These are phyloP conservation scores for Alternaria longipes DNA, from an alignment of 2,329 filamentous ascomycete genomes.

Conservation along the genomic window DNA sequence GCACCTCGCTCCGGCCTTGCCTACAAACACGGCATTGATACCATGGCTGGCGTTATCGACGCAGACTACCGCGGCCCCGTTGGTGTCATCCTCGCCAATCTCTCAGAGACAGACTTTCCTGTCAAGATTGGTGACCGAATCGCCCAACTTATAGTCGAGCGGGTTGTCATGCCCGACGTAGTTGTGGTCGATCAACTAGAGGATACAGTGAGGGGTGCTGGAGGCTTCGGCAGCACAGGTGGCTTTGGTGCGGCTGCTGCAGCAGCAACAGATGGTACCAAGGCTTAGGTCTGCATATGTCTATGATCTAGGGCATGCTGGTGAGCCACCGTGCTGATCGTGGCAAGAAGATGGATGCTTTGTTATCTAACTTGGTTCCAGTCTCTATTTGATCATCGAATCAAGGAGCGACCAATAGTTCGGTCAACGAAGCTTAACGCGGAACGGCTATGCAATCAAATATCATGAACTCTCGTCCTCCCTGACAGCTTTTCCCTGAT, in stretches of 20 bases:
- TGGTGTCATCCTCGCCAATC: constrained; percentile 95
- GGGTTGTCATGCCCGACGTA: constrained; percentile 93
- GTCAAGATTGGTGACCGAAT: constrained; percentile 88
- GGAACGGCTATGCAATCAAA: neutral
- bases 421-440: neutral
- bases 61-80: constrained; percentile 95
- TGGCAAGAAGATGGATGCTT: neutral
- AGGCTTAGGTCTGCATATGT: neutral
- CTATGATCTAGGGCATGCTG: neutral
- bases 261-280: neutral
- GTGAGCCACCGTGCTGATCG: neutral
- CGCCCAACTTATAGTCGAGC: constrained; percentile 92
- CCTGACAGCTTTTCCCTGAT: neutral
- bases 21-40: constrained; percentile 94
- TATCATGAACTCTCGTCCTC: neutral
- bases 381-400: neutral
- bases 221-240: constrained; percentile 62
- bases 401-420: neutral
- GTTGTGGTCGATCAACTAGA: constrained; percentile 88
- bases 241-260: constrained; percentile 40
- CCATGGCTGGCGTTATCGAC: constrained; percentile 95
- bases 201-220: constrained; percentile 88
- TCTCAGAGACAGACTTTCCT: constrained; percentile 80
- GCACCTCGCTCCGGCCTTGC: constrained; percentile 92
- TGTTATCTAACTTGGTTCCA: neutral